Conservation (phyloP, 352 stramenopile species). For the Phytophthora agathidicida region DNA sequence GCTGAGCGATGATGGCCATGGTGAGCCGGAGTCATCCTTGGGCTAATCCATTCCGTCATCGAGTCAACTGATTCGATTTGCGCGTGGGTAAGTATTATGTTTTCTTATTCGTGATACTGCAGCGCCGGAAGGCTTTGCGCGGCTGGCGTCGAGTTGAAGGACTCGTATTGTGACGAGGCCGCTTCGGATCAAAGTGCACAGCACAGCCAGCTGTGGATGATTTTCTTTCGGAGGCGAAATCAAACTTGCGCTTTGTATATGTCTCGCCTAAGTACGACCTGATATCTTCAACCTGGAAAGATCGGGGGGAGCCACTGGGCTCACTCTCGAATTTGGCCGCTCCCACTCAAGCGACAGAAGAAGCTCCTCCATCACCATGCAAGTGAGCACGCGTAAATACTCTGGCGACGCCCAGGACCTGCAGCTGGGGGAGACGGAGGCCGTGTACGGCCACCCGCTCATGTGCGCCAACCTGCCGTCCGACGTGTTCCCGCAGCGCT, state of each 20-base stretch:
- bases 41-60: slow-evolving; percentile 6
- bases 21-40: no score
- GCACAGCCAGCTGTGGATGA: background rate
- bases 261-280: slow-evolving; percentile 19
- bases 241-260: slow-evolving; percentile 15
- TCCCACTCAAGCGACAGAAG: slow-evolving; percentile 12
- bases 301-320: slow-evolving; percentile 12
- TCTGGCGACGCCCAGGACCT: slow-evolving; percentile 30
- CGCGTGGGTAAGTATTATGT: background rate
- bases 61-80: slow-evolving; percentile 11
- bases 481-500: slow-evolving; percentile 63
- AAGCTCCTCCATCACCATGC: slow-evolving; percentile 26
- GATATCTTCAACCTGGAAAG: slow-evolving; percentile 24
- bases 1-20: no score
- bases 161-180: background rate
- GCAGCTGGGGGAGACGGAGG: slow-evolving; percentile 53
- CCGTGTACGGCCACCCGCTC: slow-evolving; percentile 84
- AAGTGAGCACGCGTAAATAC: slow-evolving; percentile 47
- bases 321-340: slow-evolving; percentile 36
- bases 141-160: no score
- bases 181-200: slow-evolving; percentile 22
- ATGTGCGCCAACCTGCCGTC: slow-evolving; percentile 72
- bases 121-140: slow-evolving; percentile 13
- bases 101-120: background rate
- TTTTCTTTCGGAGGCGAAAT: background rate